Evolutionary conservation across 1,284 basidiomycete genomes (phyloP).

Genomic region (Apiotrichum laibachii): DNA sequence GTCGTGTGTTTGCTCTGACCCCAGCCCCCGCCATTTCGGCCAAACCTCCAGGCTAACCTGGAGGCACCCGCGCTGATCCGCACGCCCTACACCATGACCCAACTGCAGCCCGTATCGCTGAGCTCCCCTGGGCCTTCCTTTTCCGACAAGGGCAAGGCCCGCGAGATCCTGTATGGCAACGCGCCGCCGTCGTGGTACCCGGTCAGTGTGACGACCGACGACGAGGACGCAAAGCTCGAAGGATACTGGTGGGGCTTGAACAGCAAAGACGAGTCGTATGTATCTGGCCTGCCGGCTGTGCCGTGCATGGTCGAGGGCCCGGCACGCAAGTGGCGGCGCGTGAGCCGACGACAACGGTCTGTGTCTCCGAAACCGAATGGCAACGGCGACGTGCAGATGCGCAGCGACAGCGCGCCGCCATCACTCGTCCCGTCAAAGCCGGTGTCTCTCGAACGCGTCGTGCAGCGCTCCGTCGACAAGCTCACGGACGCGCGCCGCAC

Average conservation of each 20-base stretch:
- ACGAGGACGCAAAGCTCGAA: constrained; percentile 41
- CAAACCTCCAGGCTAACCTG: constrained; percentile 41
- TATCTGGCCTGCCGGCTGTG: constrained; percentile 39
- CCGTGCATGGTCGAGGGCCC: constrained; percentile 34
- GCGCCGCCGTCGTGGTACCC: constrained; percentile 44
- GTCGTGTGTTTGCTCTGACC: not conserved
- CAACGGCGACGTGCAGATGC: not conserved
- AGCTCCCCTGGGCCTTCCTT: constrained; percentile 38
- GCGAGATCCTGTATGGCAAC: constrained; percentile 34
- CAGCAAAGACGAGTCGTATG: constrained; percentile 38
- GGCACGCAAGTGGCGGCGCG: constrained; percentile 12
- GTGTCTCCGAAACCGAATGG: constrained; percentile 10
- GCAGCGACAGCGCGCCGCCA: constrained; percentile 15
- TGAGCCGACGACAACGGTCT: constrained; percentile 7
- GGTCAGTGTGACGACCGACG: constrained; percentile 23
- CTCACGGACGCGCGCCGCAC: constrained; percentile 30
- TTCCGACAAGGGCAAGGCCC: constrained; percentile 44
- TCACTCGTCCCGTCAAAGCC: constrained; percentile 29
- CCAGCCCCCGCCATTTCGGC: constrained; percentile 40
- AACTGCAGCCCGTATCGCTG: constrained; percentile 34
- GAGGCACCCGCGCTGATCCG: constrained; percentile 65
- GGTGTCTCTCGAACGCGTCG: constrained; percentile 29
- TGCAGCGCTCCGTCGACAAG: constrained; percentile 38
- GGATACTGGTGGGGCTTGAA: constrained; percentile 47
- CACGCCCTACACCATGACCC: constrained; percentile 69